Evolutionary conservation across 331 rosid species (phyloP).

Genomic region (Stylosanthes scabra): DNA sequence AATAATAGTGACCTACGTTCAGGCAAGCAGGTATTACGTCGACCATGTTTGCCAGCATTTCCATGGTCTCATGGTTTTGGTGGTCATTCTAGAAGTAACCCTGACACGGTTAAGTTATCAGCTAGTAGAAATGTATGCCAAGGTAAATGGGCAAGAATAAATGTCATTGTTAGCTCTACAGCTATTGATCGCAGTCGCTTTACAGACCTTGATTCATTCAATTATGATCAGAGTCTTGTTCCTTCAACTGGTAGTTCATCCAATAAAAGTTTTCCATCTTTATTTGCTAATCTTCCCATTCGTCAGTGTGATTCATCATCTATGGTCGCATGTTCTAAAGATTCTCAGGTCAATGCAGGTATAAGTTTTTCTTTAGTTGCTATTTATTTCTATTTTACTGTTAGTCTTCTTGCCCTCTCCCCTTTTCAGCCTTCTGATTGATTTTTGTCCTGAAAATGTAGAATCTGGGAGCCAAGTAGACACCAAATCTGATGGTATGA

Average conservation of each 20-base stretch:
- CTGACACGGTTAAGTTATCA: constrained; percentile 75
- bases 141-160: constrained; percentile 84
- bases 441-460: constrained; percentile 54
- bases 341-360: constrained; percentile 60
- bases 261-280: constrained; percentile 34
- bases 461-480: constrained; percentile 58
- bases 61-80: constrained; percentile 87
- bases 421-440: constrained; percentile 29
- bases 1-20: constrained; percentile 69
- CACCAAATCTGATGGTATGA: constrained; percentile 43
- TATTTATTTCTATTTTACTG: constrained; percentile 13
- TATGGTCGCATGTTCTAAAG: constrained; percentile 54
- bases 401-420: not conserved
- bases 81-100: constrained; percentile 75
- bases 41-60: constrained; percentile 81
- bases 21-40: constrained; percentile 75
- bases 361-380: constrained; percentile 29
- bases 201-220: constrained; percentile 73
- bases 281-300: constrained; percentile 52
- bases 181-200: constrained; percentile 50
- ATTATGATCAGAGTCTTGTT: constrained; percentile 76
- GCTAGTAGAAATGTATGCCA: constrained; percentile 75
- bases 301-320: constrained; percentile 53
- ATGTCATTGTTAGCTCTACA: constrained; percentile 49
- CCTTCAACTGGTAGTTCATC: constrained; percentile 70